Conservation (phyloP, 495 filamentous ascomycete genomes). For the Podospora fimiseda region DNA sequence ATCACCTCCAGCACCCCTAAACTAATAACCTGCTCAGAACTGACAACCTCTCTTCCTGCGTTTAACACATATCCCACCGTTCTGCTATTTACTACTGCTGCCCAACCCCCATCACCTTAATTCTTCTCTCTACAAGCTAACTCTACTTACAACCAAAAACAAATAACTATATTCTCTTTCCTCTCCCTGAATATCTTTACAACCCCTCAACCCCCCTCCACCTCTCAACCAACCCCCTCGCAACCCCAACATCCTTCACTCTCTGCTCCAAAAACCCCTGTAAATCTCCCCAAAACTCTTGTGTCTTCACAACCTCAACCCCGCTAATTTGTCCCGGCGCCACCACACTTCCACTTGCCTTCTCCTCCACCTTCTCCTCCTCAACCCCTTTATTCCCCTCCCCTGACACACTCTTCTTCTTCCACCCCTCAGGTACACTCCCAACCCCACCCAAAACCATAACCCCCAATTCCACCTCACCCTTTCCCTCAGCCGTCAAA, state of each 20-base stretch:
- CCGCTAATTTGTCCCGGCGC: conserved; percentile 22
- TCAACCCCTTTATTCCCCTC: background rate
- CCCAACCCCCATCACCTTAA: too few species aligned
- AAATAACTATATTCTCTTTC: background rate
- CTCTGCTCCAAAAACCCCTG: conserved; percentile 72
- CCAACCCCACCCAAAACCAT: conserved; percentile 76
- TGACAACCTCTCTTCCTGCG: too few species aligned
- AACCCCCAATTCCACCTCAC: conserved; percentile 63
- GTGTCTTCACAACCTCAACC: conserved; percentile 50
- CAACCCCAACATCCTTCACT: conserved; percentile 63
- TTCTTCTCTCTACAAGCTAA: too few species aligned
- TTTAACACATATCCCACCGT: too few species aligned
- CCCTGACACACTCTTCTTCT: background rate
- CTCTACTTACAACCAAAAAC: too few species aligned
- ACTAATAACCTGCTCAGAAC: too few species aligned
- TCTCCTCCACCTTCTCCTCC: too few species aligned
- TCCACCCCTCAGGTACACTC: background rate
- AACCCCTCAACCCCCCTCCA: too few species aligned
- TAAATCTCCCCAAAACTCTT: conserved; percentile 85
- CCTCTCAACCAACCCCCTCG: conserved; percentile 53
- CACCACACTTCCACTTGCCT: conserved; percentile 51
- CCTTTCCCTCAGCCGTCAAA: conserved; percentile 28
- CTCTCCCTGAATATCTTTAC: background rate
- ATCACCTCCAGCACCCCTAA: too few species aligned
- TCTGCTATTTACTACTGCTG: too few species aligned